Conservation (phyloP, 1,284 basidiomycete genomes). For the Paramarasmius palmivorus region DNA sequence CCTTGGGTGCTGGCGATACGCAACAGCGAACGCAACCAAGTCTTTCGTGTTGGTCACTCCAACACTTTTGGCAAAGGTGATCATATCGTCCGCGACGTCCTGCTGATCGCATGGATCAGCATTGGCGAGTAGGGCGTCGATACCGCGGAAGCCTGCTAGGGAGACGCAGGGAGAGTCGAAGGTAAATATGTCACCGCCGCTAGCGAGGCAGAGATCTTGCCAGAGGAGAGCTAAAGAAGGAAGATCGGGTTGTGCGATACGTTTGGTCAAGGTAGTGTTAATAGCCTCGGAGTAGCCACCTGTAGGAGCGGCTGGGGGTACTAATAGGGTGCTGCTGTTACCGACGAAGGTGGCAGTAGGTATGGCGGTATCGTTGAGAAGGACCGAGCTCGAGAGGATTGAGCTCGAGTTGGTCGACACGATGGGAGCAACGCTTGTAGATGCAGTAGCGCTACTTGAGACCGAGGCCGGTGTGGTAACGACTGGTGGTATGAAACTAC, state of each 20-base stretch:
- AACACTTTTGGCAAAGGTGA: conserved; percentile 44
- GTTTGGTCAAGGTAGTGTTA: conserved; percentile 15
- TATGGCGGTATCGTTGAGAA: too few relatives aligned
- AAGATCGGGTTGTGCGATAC: conserved; percentile 28
- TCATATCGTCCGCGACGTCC: conserved; percentile 47
- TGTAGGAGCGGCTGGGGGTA: conserved; percentile 17
- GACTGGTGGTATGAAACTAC: not conserved
- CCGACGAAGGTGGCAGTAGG: too few relatives aligned
- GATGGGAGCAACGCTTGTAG: too few relatives aligned
- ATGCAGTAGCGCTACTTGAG: not conserved
- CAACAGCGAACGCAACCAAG: conserved; percentile 41
- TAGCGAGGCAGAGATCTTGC: conserved; percentile 37
- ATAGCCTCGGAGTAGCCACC: conserved; percentile 6
- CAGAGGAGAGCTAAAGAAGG: conserved; percentile 28
- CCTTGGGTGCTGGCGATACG: conserved; percentile 41
- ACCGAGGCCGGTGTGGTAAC: not conserved
- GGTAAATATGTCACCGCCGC: conserved; percentile 40
- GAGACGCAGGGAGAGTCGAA: conserved; percentile 37
- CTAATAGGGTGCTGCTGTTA: conserved; percentile 19
- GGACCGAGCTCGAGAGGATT: too few relatives aligned
- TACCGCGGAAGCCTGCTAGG: conserved; percentile 38
- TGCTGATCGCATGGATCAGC: conserved; percentile 49
- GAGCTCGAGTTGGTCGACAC: too few relatives aligned
- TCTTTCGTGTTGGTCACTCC: conserved; percentile 38
- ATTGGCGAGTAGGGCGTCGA: conserved; percentile 41